Evolutionary conservation across 2,329 filamentous ascomycete species (phyloP).

Genomic region (Colletotrichum karsti): DNA sequence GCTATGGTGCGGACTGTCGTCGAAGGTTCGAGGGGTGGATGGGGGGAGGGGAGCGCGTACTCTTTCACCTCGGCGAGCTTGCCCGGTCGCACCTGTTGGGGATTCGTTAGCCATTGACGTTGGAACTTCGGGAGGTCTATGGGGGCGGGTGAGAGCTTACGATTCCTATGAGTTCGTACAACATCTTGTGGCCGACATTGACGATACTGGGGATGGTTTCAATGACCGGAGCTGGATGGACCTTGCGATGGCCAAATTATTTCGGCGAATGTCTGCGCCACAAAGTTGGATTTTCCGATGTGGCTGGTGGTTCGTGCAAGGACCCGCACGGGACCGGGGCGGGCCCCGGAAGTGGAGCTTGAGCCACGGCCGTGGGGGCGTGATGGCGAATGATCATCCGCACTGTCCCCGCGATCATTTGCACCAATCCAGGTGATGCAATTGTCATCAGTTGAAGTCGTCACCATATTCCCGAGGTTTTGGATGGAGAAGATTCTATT

Average conservation of each 20-base stretch:
- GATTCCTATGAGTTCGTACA: constrained; percentile 97
- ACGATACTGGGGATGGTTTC: constrained; percentile 18
- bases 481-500: not conserved
- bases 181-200: constrained; percentile 68
- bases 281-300: constrained; percentile 18
- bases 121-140: not conserved
- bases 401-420: constrained; percentile 1
- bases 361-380: constrained; percentile 11
- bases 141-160: constrained; percentile 61
- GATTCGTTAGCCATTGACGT: constrained; percentile 5
- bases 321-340: no score
- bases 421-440: constrained; percentile 10
- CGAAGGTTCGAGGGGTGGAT: constrained; percentile 5
- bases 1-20: constrained; percentile 14
- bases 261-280: constrained; percentile 14
- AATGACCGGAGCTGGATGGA: not conserved
- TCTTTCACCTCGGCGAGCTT: constrained; percentile 93
- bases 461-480: not conserved
- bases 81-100: constrained; percentile 87
- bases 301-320: constrained; percentile 3
- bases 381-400: not conserved
- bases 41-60: constrained; percentile 60
- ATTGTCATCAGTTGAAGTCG: not conserved
- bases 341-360: not conserved
- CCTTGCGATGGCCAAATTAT: constrained; percentile 25